A percentile compares a stretch with the other conserved stretches of the same genome.
These are phyloP conservation scores for Elongisporangium prolatum DNA, from an alignment of 352 stramenopile genomes.

Conservation along the genomic window DNA sequence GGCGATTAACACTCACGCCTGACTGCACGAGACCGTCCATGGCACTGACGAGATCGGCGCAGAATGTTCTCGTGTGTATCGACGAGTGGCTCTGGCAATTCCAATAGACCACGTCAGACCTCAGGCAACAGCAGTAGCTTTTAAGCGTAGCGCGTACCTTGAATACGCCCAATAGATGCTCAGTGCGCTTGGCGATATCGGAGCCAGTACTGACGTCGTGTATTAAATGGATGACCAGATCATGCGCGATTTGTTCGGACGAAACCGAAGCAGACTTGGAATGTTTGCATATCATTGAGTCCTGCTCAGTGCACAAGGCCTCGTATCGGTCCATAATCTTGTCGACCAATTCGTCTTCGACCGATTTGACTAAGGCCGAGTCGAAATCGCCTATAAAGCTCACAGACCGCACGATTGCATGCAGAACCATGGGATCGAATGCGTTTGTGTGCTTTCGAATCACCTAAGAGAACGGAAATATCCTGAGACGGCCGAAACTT, in stretches of 20 bases:
- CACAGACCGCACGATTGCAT: constrained; percentile 60
- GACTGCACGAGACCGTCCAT: constrained; percentile 34
- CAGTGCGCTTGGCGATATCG: constrained; percentile 63
- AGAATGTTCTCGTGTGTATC: constrained; percentile 68
- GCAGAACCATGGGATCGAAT: constrained; percentile 46
- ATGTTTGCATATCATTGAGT: not conserved
- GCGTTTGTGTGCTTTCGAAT: constrained; percentile 36
- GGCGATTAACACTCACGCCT: constrained; percentile 14
- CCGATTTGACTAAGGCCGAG: constrained; percentile 43
- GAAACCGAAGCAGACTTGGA: constrained; percentile 6
- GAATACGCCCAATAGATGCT: constrained; percentile 63
- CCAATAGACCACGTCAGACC: not conserved
- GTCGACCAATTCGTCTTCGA: constrained; percentile 68
- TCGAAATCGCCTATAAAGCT: constrained; percentile 81
- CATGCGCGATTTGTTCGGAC: constrained; percentile 24
- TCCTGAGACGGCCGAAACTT: not conserved
- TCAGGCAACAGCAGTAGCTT: not conserved
- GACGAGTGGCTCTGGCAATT: constrained; percentile 53
- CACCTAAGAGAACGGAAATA: constrained; percentile 19
- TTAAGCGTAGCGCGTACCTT: constrained; percentile 61
- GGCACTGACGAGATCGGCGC: constrained; percentile 31
- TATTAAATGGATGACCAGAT: constrained; percentile 47
- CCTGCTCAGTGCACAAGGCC: constrained; percentile 1
- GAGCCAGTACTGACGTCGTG: constrained; percentile 56
- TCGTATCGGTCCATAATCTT: constrained; percentile 76